Evolutionary conservation across 352 stramenopile genomes (phyloP).

Genomic region (Pythium rishiriense): DNA sequence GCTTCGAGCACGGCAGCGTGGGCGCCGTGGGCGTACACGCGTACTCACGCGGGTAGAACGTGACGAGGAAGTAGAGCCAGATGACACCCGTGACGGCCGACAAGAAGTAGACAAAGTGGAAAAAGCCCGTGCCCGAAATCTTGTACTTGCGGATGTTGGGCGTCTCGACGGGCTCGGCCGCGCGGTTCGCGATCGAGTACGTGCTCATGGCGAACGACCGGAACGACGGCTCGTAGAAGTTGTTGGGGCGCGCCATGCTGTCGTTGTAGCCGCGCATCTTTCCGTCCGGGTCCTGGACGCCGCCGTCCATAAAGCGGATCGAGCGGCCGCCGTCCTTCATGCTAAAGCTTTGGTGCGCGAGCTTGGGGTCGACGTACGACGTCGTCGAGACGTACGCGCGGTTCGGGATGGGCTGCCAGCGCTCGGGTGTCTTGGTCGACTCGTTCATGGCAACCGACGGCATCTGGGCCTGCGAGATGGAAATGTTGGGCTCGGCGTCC

Average conservation of each 20-base stretch:
- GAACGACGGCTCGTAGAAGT: conserved; percentile 90
- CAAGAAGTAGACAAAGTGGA: conserved; percentile 88
- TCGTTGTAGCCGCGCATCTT: conserved; percentile 87
- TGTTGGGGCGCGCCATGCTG: conserved; percentile 63
- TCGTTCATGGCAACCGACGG: conserved; percentile 82
- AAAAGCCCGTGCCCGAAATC: conserved; percentile 83
- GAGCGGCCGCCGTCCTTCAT: conserved; percentile 74
- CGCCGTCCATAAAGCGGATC: conserved; percentile 88
- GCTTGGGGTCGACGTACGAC: conserved; percentile 87
- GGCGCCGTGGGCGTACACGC: conserved; percentile 69
- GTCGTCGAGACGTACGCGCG: conserved; percentile 86
- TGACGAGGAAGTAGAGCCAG: conserved; percentile 80
- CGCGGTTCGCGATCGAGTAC: conserved; percentile 88
- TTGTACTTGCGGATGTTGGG: conserved; percentile 92
- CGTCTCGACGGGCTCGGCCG: conserved; percentile 83
- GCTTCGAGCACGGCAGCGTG: conserved; percentile 59
- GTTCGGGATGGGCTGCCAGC: conserved; percentile 84
- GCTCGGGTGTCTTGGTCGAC: conserved; percentile 69
- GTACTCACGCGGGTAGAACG: conserved; percentile 85
- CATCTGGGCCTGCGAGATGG: conserved; percentile 88
- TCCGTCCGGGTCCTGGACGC: conserved; percentile 79
- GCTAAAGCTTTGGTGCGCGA: conserved; percentile 56
- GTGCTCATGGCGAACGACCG: conserved; percentile 89
- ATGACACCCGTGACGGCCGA: conserved; percentile 60
- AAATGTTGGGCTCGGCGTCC: conserved; percentile 73